A percentile compares a stretch with the other conserved stretches of the same genome.
phyloP scores from a whole-genome alignment of 768 basidiomycete genomes.

The Amanita molliuscula region DNA sequence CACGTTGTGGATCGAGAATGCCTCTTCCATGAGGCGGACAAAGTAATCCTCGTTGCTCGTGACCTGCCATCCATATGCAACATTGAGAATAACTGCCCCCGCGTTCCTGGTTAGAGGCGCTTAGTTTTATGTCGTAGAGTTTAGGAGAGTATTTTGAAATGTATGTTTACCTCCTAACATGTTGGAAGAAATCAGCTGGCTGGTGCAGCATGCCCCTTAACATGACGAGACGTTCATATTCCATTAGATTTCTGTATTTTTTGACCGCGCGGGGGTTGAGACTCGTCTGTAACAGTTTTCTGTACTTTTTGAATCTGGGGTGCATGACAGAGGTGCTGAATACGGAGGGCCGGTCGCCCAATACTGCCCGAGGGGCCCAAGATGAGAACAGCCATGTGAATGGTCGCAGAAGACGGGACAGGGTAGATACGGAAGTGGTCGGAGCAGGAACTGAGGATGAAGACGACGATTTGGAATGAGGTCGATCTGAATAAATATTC shows the following conservation, averaged over 20 bases:
- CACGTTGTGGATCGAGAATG: constrained; percentile 14
- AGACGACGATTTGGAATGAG: constrained; percentile 16
- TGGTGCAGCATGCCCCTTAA: constrained; percentile 17
- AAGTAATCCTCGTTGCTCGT: constrained; percentile 22
- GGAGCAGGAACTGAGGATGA: constrained; percentile 1
- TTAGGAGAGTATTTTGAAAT: neutral
- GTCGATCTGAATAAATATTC: constrained; percentile 39
- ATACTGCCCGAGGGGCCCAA: constrained; percentile 16
- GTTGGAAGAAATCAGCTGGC: constrained; percentile 18
- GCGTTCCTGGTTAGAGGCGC: constrained; percentile 17
- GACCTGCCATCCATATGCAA: constrained; percentile 31
- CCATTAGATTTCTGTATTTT: constrained; percentile 20
- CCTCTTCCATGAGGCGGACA: constrained; percentile 21
- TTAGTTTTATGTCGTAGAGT: neutral
- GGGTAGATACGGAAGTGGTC: neutral
- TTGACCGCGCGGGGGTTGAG: constrained; percentile 24
- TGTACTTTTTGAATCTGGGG: constrained; percentile 24
- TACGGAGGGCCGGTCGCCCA: constrained; percentile 18
- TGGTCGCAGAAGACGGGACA: neutral
- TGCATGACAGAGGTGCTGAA: constrained; percentile 21
- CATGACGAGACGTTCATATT: constrained; percentile 18
- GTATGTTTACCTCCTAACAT: constrained; percentile 20
- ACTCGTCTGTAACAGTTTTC: constrained; percentile 25
- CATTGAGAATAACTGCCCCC: constrained; percentile 24
- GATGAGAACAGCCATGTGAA: constrained; percentile 10